Evolutionary conservation across 805 yeast species (phyloP), one percentile per base, ranked within the genome.

Genomic region (Candida namnaoensis): DNA sequence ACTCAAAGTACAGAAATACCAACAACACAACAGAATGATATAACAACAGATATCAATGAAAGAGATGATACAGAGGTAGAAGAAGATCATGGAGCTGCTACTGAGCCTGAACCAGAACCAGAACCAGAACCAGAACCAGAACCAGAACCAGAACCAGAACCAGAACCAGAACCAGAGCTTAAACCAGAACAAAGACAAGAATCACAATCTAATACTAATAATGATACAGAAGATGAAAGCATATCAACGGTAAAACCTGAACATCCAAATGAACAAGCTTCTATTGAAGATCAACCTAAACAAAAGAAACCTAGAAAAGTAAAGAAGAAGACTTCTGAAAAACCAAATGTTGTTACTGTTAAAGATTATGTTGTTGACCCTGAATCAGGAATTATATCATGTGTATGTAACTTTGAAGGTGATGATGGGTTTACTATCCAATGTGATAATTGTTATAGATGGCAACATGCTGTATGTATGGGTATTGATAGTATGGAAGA

Each of bases 391-490:
- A 62, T 78, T 0, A 90, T 91, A 41, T 87, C 95, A 2, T 91
- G 98, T 63, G 77, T 90, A 8, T 91, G 98, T 68, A 88, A 80
- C 1, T 80, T 71, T 50, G 85, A 79, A 44, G 95, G 87, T 45
- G 96, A 88, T 62, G 93, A 91, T 51, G 97, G 97, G 0, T 82
- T 87, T 54, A 90, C 95, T 24, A 85, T 93, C 47, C 98, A 93
- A 63, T 93, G 99, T 65, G 96, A 88, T 58, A 72, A 77, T 32
- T 90, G 98, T 60, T 81, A 76, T 60, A 76, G 95, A 47, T 90
- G 97, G 97, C 96, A 90, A 58, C 98, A 90, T 64, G 88, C 93
- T 26, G 69, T 76, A n/a, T 90, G 98, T 61, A 86, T 88, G 76
- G 83, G 82, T 7, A 86, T 85, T 43, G 69, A 69, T 37, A 75